Percentiles rank a stretch among this genome's conserved stretches.
These are phyloP conservation scores for Colletotrichum sansevieriae DNA, from an alignment of 2,329 filamentous ascomycete species.

Conservation along the genomic window DNA sequence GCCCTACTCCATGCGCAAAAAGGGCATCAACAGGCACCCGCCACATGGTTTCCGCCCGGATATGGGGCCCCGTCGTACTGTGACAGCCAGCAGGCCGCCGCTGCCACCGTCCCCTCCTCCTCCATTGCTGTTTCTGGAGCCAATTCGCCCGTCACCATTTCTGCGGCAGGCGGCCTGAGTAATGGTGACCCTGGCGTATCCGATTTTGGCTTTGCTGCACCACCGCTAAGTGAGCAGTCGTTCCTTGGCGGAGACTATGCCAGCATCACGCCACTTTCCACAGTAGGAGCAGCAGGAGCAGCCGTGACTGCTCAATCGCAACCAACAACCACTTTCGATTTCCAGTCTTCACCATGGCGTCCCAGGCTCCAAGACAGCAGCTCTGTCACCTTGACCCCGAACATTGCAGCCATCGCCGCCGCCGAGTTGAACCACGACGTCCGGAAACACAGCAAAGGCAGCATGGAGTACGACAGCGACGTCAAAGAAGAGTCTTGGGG, in stretches of 20 bases:
- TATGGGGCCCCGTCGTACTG: slow-evolving; percentile 29
- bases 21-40: slow-evolving; percentile 15
- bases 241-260: slow-evolving; percentile 40
- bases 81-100: slow-evolving; percentile 26
- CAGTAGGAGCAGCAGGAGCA: slow-evolving; percentile 14
- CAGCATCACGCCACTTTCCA: slow-evolving; percentile 41
- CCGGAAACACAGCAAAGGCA: slow-evolving; percentile 34
- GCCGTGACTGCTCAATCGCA: slow-evolving; percentile 28
- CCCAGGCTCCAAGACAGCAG: slow-evolving; percentile 32
- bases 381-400: slow-evolving; percentile 35
- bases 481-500: slow-evolving; percentile 31
- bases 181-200: slow-evolving; percentile 12
- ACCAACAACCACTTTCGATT: slow-evolving; percentile 32
- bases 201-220: slow-evolving; percentile 37
- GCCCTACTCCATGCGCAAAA: slow-evolving; percentile 31
- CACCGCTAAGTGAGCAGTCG: slow-evolving; percentile 33
- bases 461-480: slow-evolving; percentile 37
- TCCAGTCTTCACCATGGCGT: slow-evolving; percentile 38
- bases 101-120: slow-evolving; percentile 1
- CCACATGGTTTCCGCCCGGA: slow-evolving; percentile 33
- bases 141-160: no score
- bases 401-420: slow-evolving; percentile 33
- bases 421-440: slow-evolving; percentile 37
- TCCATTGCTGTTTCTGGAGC: slow-evolving; percentile 11
- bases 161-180: no score